These are phyloP conservation scores for Pyrenula massariospora DNA, from an alignment of 495 filamentous ascomycete genomes.

Conservation along the genomic window DNA sequence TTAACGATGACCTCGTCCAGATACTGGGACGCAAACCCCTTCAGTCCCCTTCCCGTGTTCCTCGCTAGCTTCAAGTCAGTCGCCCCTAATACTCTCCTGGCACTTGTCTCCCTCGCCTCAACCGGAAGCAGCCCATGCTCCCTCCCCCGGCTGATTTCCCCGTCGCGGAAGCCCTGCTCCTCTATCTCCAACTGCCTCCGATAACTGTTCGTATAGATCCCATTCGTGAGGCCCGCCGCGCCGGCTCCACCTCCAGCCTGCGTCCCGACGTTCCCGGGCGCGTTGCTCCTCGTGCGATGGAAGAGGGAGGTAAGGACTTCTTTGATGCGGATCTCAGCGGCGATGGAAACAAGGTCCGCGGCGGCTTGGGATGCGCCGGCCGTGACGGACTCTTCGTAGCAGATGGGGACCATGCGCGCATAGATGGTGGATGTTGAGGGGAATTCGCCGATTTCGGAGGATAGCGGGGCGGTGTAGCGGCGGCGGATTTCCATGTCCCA, in stretches of 20 bases:
- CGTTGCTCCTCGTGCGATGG: constrained; percentile 66
- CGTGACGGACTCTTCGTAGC: constrained; percentile 82
- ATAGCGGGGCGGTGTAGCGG: constrained; percentile 77
- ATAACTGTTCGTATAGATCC: constrained; percentile 72
- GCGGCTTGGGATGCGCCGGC: constrained; percentile 59
- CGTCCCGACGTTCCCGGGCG: constrained; percentile 44
- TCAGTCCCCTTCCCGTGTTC: constrained; percentile 62
- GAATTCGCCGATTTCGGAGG: constrained; percentile 85
- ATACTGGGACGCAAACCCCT: constrained; percentile 69
- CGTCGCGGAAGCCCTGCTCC: constrained; percentile 52
- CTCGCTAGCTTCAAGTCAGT: constrained; percentile 68
- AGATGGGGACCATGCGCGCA: constrained; percentile 82
- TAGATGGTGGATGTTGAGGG: constrained; percentile 70
- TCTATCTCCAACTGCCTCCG: constrained; percentile 59
- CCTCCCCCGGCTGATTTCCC: constrained; percentile 54
- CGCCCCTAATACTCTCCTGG: constrained; percentile 58
- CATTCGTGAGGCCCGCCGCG: constrained; percentile 18
- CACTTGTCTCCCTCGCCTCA: constrained; percentile 56
- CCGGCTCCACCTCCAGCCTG: constrained; percentile 49
- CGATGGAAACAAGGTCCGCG: constrained; percentile 77
- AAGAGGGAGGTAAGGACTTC: constrained; percentile 72
- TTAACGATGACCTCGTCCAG: constrained; percentile 64
- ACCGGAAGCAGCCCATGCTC: constrained; percentile 61
- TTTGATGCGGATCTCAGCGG: constrained; percentile 86
- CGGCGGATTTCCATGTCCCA: constrained; percentile 89